These are phyloP conservation scores for Trametes hirsuta DNA, from an alignment of 1,284 basidiomycete genomes.

Conservation along the genomic window DNA sequence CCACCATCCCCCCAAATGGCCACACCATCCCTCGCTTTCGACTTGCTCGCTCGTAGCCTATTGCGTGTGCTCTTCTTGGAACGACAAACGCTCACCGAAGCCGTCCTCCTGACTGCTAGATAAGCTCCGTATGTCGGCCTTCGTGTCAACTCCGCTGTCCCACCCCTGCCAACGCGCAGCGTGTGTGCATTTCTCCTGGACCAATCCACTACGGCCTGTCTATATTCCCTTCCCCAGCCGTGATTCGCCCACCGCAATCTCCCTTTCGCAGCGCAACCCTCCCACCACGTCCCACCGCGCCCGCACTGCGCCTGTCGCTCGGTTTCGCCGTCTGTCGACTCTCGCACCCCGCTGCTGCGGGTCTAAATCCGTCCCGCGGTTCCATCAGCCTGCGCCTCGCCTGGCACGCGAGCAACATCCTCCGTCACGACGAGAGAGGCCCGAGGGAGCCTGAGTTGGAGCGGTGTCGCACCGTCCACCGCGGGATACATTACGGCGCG, in stretches of 20 bases:
- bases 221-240: neutral
- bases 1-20: neutral
- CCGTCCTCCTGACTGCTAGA: constrained; percentile 10
- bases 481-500: neutral
- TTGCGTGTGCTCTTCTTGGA: neutral
- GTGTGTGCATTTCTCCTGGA: neutral
- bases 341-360: constrained; percentile 17
- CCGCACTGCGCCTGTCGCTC: constrained; percentile 6
- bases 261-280: constrained; percentile 1
- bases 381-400: constrained; percentile 6
- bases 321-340: neutral
- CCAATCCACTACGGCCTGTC: neutral
- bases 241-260: neutral
- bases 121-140: constrained; percentile 2
- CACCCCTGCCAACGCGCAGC: constrained; percentile 9
- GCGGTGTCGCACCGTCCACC: neutral
- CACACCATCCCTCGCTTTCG: no score
- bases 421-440: neutral
- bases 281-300: constrained; percentile 3
- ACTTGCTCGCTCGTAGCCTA: neutral
- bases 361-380: constrained; percentile 8
- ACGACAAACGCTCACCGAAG: neutral
- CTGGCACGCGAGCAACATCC: neutral
- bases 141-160: neutral
- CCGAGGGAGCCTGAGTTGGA: neutral